These are phyloP conservation scores for Leccinum barrowsii DNA, from an alignment of 768 basidiomycete genomes.

Conservation along the genomic window DNA sequence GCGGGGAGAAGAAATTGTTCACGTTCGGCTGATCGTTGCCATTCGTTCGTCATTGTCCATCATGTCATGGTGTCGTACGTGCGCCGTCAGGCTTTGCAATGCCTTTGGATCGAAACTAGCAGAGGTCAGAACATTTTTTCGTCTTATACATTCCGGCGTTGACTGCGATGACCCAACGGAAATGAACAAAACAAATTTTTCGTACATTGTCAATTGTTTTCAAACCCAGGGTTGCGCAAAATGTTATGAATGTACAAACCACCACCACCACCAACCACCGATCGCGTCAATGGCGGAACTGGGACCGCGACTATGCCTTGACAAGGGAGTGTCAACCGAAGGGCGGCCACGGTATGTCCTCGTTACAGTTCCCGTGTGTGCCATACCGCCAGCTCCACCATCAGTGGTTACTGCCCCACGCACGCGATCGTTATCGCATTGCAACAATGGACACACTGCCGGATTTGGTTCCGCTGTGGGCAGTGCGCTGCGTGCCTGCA, in stretches of 20 bases:
- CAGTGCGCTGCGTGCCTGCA: constrained; percentile 17
- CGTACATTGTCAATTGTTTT: constrained; percentile 3
- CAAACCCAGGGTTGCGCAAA: constrained; percentile 14
- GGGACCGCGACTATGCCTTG: background rate
- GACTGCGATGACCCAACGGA: constrained; percentile 22
- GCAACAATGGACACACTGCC: constrained; percentile 19
- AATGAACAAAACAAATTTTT: constrained; percentile 30
- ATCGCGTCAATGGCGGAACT: constrained; percentile 6
- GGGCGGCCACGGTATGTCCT: constrained; percentile 1
- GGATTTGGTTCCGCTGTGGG: constrained; percentile 18
- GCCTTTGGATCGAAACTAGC: constrained; percentile 3
- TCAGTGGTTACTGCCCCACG: constrained; percentile 1
- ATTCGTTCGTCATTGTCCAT: constrained; percentile 17
- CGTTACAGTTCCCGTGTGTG: constrained; percentile 9
- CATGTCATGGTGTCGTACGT: background rate
- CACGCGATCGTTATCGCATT: constrained; percentile 15
- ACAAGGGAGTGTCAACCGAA: background rate
- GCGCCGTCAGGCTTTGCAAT: background rate
- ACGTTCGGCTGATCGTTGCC: constrained; percentile 2
- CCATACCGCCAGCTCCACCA: constrained; percentile 13
- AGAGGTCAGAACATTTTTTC: constrained; percentile 17
- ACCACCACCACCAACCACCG: constrained; percentile 6
- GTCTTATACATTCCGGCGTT: constrained; percentile 15
- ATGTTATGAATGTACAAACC: background rate
- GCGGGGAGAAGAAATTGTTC: constrained; percentile 10